Conservation (phyloP, 2,329 filamentous ascomycete species). For the Gremmenia infestans region DNA sequence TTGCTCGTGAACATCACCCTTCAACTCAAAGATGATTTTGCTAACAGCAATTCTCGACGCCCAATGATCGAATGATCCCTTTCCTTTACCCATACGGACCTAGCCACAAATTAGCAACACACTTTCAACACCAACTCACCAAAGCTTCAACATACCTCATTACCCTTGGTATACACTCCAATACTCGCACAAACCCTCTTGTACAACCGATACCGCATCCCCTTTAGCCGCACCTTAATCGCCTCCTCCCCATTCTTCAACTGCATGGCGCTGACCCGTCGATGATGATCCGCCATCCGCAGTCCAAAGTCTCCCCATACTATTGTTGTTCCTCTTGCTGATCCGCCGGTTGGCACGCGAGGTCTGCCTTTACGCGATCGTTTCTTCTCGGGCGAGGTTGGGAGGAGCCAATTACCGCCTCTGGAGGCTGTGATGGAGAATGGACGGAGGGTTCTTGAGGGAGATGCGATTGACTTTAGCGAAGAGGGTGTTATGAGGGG, state of each 20-base stretch:
- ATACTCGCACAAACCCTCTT: constrained; percentile 89
- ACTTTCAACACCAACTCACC: background rate
- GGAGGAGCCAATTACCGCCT: constrained; percentile 74
- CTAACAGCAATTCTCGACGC: constrained; percentile 84
- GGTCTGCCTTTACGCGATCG: constrained; percentile 87
- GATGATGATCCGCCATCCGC: constrained; percentile 89
- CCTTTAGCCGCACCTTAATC: constrained; percentile 81
- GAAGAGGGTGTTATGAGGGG: constrained; percentile 28
- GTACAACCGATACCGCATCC: constrained; percentile 88
- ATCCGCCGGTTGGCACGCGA: constrained; percentile 85
- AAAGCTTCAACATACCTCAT: constrained; percentile 57
- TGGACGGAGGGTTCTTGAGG: constrained; percentile 47
- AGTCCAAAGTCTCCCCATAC: constrained; percentile 95
- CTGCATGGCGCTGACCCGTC: constrained; percentile 79
- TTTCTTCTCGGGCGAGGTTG: constrained; percentile 72
- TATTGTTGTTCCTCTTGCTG: constrained; percentile 86
- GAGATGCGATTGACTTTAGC: constrained; percentile 23
- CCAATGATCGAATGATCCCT: constrained; percentile 97
- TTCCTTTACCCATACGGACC: constrained; percentile 98
- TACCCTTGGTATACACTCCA: constrained; percentile 91
- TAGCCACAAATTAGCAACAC: constrained; percentile 28
- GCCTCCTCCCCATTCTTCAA: constrained; percentile 90
- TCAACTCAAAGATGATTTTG: constrained; percentile 87
- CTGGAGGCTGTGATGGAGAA: constrained; percentile 66
- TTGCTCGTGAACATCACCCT: constrained; percentile 90